A percentile compares a stretch with the other conserved stretches of the same genome.
Evolutionary conservation across 176 grass and related monocot genomes (phyloP).

Genomic region (Zoysia pacifica): DNA sequence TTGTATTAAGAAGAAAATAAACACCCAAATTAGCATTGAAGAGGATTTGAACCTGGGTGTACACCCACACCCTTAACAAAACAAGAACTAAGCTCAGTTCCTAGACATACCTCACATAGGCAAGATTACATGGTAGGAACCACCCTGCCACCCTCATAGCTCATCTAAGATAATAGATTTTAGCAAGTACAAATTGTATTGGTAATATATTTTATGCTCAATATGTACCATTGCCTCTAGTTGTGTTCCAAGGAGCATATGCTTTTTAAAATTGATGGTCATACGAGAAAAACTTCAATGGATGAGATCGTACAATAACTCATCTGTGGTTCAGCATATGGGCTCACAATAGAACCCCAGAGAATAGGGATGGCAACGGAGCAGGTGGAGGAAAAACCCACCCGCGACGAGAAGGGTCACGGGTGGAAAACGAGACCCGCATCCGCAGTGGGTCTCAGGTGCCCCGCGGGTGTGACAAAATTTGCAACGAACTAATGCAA

Average conservation of each 20-base stretch:
- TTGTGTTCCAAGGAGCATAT: not conserved
- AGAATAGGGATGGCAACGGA: not conserved
- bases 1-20: no score
- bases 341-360: not conserved
- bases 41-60: no score
- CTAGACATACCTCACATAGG: not conserved
- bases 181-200: slow-evolving; percentile 24
- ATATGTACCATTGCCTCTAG: not conserved
- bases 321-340: not conserved
- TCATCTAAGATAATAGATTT: not conserved
- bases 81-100: no score
- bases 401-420: no score
- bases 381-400: no score
- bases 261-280: not conserved
- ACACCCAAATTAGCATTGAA: no score
- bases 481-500: no score
- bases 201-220: not conserved
- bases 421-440: no score
- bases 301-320: not conserved
- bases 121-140: not conserved
- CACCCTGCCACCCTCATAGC: not conserved
- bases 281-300: not conserved
- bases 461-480: no score
- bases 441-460: no score
- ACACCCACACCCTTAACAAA: no score